Percentiles rank a stretch among this genome's conserved stretches.
phyloP scores from a whole-genome alignment of 1,139 yeast species.

The Lodderomyces theae region DNA sequence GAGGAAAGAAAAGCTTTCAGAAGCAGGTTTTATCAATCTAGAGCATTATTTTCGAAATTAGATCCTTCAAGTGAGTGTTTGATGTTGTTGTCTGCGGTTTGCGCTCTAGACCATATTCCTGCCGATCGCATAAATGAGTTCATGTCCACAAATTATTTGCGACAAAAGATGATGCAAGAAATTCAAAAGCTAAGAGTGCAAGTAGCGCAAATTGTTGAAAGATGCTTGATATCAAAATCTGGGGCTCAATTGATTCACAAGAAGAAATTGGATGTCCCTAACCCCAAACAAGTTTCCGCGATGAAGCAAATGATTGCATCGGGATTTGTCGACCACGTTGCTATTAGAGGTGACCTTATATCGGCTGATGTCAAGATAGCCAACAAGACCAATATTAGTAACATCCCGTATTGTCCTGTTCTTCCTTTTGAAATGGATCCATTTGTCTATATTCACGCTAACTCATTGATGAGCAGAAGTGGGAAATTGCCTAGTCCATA shows the following conservation, averaged over 20 bases:
- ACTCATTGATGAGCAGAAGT: constrained; percentile 52
- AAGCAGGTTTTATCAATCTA: constrained; percentile 52
- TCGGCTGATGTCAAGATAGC: constrained; percentile 61
- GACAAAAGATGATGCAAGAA: constrained; percentile 79
- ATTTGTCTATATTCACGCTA: constrained; percentile 73
- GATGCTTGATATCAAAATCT: constrained; percentile 51
- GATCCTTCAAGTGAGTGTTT: constrained; percentile 77
- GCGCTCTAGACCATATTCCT: constrained; percentile 83
- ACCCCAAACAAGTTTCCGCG: constrained; percentile 65
- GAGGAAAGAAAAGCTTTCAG: constrained; percentile 34
- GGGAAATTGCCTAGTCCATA: constrained; percentile 76
- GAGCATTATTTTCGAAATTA: constrained; percentile 59
- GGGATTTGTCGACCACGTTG: constrained; percentile 90
- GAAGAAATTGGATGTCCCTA: constrained; percentile 63
- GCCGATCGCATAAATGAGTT: constrained; percentile 44
- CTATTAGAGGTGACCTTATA: constrained; percentile 74
- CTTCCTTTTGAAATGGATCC: constrained; percentile 54
- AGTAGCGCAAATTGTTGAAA: constrained; percentile 64
- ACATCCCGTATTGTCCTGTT: constrained; percentile 73
- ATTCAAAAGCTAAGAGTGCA: constrained; percentile 78
- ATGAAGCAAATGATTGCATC: constrained; percentile 90
- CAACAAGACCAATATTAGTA: constrained; percentile 56
- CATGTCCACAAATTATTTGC: constrained; percentile 57
- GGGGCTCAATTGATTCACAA: constrained; percentile 23
- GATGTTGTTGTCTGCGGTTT: constrained; percentile 73